Evolutionary conservation across 2,329 filamentous ascomycete species (phyloP).

Genomic region (Fusarium bactridioides): DNA sequence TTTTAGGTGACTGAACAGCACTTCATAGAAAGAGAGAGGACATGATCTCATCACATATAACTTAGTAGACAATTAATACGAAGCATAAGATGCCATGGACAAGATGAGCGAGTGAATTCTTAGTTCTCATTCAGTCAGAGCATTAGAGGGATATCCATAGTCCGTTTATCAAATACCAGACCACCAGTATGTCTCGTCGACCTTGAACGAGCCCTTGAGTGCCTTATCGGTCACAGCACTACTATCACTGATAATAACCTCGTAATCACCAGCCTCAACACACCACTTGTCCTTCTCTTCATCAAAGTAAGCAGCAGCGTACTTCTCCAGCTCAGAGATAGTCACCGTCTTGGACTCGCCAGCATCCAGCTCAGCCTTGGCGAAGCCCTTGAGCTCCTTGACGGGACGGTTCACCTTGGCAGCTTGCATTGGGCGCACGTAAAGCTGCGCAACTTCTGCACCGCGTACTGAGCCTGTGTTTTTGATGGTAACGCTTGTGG

Average conservation of each 20-base stretch:
- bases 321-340: constrained; percentile 68
- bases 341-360: constrained; percentile 66
- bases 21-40: not conserved
- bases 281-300: constrained; percentile 72
- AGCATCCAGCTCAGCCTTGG: constrained; percentile 68
- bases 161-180: constrained; percentile 55
- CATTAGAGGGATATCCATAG: not conserved
- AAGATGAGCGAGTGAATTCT: not conserved
- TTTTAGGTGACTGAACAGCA: not conserved
- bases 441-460: constrained; percentile 66
- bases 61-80: not conserved
- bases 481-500: constrained; percentile 60
- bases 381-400: constrained; percentile 72
- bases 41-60: not conserved
- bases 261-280: constrained; percentile 71
- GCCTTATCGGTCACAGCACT: constrained; percentile 59
- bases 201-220: constrained; percentile 61
- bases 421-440: constrained; percentile 60
- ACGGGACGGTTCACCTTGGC: constrained; percentile 63
- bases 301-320: constrained; percentile 74
- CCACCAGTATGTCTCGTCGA: constrained; percentile 73
- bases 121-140: not conserved
- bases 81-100: not conserved
- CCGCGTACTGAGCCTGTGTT: constrained; percentile 67
- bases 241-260: constrained; percentile 67